Base-by-base conservation (phyloP, 2,329 filamentous ascomycete genomes). In the Drechslerella dactyloides region DNA sequence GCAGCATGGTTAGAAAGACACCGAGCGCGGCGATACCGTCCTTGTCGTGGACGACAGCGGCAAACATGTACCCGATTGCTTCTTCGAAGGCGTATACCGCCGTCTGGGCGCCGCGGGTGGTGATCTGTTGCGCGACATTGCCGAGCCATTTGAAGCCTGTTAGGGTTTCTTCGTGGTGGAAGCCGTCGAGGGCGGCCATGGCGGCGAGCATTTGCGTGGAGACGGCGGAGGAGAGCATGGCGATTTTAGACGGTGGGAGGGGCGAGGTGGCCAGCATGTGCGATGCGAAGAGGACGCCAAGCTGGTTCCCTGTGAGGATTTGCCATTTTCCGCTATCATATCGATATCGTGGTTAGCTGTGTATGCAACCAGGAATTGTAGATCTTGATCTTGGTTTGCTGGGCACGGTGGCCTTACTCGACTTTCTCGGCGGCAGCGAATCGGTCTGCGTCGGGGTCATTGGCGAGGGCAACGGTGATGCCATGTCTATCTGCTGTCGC, bases 61-160 rank as follows among this genome's bases (percentile, higher is more conserved):
- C 82, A 61, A 88, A 86, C 86, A 88, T 88, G 77, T 87, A 89
- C 0, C 86, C 86, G 21, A 89, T 82, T 6, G 86, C 86, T 78
- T 89, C 86, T 78, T 89, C 86, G 74, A 85, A 89, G 0, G 85
- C 86, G 75, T 84, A 88, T 0, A 82, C 79, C 0, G 84, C 82
- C 21, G 82, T 79, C 74, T 84, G 84, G 23, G 83, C 84, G 61
- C 80, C 76, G 1, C 77, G 75, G 62, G 82, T 80, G 1, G 87
- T 80, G 8, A 73, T 56, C n/a, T 83, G 79, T 17, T 83, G 82
- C 1, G 85, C 84, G 51, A 84, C 81, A 73, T 87, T 88, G 1
- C 85, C 86, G 73, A 89, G 83, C 86, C 86, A 89, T 77, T 89
- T 89, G 80, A 89, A 89, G 1, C 86, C 86, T 0, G 86, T 89